Evolutionary conservation across 257 asterid species (phyloP).

Genomic region (Solanum lignicaule): DNA sequence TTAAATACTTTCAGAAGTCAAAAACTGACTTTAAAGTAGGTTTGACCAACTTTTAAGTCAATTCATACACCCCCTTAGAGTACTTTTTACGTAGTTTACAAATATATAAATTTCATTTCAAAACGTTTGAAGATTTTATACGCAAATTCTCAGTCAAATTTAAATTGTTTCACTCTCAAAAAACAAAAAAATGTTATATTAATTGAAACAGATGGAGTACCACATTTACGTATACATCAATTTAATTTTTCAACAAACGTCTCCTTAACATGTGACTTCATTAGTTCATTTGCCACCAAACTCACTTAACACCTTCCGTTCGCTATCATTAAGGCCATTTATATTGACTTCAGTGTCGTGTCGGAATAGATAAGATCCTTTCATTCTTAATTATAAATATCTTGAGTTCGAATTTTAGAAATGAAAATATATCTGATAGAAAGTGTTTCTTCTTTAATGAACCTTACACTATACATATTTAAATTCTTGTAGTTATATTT

Average conservation of each 20-base stretch:
- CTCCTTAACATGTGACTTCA: background rate
- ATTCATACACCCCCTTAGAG: too few relatives aligned
- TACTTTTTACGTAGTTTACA: too few relatives aligned
- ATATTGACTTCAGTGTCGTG: background rate
- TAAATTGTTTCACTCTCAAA: too few relatives aligned
- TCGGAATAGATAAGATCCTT: background rate
- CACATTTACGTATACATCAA: background rate
- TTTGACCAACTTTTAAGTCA: too few relatives aligned
- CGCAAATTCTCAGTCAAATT: too few relatives aligned
- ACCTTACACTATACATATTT: background rate
- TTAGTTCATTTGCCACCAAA: background rate
- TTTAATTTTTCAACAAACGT: background rate
- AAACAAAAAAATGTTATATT: too few relatives aligned
- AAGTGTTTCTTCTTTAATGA: background rate
- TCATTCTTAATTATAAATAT: background rate
- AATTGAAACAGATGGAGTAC: too few relatives aligned
- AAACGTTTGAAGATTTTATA: too few relatives aligned
- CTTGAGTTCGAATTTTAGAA: fast-evolving
- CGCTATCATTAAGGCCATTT: background rate
- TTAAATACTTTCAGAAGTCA: too few relatives aligned
- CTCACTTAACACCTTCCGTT: background rate
- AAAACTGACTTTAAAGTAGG: too few relatives aligned
- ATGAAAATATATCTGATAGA: background rate
- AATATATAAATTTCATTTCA: too few relatives aligned
- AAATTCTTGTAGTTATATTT: too few relatives aligned